Evolutionary conservation across 176 grass and related monocot genomes (phyloP).

Genomic region (Stipa capillata): DNA sequence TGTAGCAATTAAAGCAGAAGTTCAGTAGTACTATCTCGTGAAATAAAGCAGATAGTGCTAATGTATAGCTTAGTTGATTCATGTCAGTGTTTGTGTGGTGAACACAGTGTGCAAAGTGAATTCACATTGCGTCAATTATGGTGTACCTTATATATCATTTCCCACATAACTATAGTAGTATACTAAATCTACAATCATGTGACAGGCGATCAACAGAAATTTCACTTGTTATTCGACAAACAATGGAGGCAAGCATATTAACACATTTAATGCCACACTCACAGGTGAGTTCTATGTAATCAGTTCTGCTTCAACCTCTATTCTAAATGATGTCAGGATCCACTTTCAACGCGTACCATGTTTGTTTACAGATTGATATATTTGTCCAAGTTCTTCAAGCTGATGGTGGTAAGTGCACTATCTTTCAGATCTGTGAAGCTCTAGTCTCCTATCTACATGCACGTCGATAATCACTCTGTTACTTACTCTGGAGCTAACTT

Average conservation of each 20-base stretch:
- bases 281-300: conserved; percentile 39
- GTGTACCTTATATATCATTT: background rate
- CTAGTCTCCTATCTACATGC: background rate
- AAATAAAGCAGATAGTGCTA: background rate
- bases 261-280: conserved; percentile 84
- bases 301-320: background rate
- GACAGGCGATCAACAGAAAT: conserved; percentile 93
- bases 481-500: background rate
- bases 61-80: background rate
- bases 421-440: background rate
- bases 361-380: conserved; percentile 74
- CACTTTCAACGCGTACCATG: background rate
- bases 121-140: background rate
- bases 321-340: background rate
- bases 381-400: conserved; percentile 99
- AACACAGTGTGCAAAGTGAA: background rate
- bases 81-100: background rate
- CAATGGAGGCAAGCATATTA: conserved; percentile 91
- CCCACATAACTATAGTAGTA: background rate
- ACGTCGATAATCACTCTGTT: background rate
- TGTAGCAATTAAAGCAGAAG: background rate
- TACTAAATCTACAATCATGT: background rate
- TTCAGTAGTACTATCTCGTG: background rate
- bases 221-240: conserved; percentile 94
- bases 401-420: conserved; percentile 61